A percentile compares a stretch with the other conserved stretches of the same genome.
Conservation (phyloP, 305 asterid genomes). For the Fraxinus sp. region DNA sequence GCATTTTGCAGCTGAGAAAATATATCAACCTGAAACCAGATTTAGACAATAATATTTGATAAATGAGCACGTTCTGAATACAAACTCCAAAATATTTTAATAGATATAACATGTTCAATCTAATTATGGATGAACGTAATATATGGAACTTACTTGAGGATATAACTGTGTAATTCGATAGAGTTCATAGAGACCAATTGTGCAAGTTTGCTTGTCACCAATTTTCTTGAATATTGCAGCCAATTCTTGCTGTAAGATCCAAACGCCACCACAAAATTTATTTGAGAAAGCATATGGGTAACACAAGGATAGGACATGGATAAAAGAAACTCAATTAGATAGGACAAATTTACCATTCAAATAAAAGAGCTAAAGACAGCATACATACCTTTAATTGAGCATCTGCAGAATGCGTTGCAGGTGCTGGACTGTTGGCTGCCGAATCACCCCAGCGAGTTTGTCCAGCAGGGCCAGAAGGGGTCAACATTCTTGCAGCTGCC, state of each 20-base stretch:
- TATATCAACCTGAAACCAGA: constrained; percentile 81
- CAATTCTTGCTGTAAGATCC: constrained; percentile 81
- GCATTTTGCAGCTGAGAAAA: constrained; percentile 98
- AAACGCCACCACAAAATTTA: constrained; percentile 18
- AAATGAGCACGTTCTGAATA: background rate
- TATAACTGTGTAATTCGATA: constrained; percentile 94
- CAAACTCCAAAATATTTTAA: background rate
- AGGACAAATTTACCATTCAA: background rate
- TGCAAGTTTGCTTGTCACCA: constrained; percentile 99
- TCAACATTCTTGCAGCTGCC: constrained; percentile 99
- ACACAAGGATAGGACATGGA: background rate
- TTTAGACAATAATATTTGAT: constrained; percentile 8
- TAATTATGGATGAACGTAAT: background rate
- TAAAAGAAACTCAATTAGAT: background rate
- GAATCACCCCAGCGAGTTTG: constrained; percentile 98
- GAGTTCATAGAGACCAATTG: constrained; percentile 94
- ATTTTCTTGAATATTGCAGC: constrained; percentile 98
- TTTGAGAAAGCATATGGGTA: background rate
- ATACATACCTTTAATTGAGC: constrained; percentile 79
- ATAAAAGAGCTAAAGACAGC: background rate
- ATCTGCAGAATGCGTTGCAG: constrained; percentile 86
- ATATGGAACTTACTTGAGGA: constrained; percentile 64
- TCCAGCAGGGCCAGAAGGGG: constrained; percentile 95
- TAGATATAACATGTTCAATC: background rate
- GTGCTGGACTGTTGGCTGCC: constrained; percentile 72